Base-by-base conservation (phyloP, 129 eudicot genomes). In the Helichrysum umbraculigerum region DNA sequence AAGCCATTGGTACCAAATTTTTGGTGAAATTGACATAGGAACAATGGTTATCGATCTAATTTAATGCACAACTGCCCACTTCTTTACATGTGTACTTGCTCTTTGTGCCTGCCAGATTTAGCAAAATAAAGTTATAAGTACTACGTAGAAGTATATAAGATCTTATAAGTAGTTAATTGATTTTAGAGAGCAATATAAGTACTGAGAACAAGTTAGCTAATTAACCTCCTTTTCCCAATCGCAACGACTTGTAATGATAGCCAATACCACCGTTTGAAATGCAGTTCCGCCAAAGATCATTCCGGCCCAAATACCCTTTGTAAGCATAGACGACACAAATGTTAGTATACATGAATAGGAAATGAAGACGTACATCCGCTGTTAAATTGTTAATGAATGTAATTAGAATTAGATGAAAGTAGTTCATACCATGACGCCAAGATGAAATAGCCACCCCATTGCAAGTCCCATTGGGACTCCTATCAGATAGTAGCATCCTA, bases 281-380 rank as follows among this genome's bases (percentile, higher is more conserved):
- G 89, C 87, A n/a, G 98, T 93, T 68, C 98, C 98, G 35, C 98
- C 98, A 64, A 93, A 93, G n/a, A 93, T 93, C 98, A 93, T 93
- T 19, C 98, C 98, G 30, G 96, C 96, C 98, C 98, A 93, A 20
- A 93, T 90, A 1, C 98, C 97, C 97, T 91, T 28, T 16, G 21
- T 51, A 25, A 3, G 6, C 1, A 67, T 67, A 39, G 44, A 37
- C 19, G 0, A 34, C 42, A 11, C 28, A 57, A 30, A 20, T 2
- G 39, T 80, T 34, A 71, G 52, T n/a, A n/a, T n/a, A n/a, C n/a
- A n/a, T n/a, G n/a, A n/a, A n/a, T n/a, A n/a, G 21, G 39, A 71
- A 68, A 39, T 17, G 5, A 10, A 17, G 1, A 25, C 28, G 28
- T 20, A 19, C 17, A 47, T 4, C 3, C 1, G 17, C 17, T 6